These are phyloP conservation scores for Canariomyces notabilis DNA, from an alignment of 2,329 filamentous ascomycete species.

Conservation along the genomic window DNA sequence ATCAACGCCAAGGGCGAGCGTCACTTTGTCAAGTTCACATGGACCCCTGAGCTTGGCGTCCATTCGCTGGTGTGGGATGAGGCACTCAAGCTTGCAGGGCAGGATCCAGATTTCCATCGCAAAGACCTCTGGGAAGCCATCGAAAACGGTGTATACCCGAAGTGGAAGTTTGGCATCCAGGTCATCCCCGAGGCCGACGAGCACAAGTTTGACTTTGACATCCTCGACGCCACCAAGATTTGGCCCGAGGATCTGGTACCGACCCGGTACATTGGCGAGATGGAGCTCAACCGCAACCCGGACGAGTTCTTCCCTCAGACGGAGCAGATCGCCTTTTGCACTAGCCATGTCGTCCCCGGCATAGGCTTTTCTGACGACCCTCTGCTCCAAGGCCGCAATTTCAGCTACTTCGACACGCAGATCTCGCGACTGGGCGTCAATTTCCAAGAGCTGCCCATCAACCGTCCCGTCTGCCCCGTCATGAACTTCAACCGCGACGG, in stretches of 20 bases:
- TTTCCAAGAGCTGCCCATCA: conserved; percentile 73
- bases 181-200: conserved; percentile 65
- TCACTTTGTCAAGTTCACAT: conserved; percentile 74
- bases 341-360: conserved; percentile 71
- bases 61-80: conserved; percentile 28
- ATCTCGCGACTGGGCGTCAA: conserved; percentile 66
- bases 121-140: conserved; percentile 28
- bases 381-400: conserved; percentile 67
- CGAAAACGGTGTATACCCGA: conserved; percentile 24
- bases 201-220: conserved; percentile 78
- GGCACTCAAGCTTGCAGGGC: conserved; percentile 25
- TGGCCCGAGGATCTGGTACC: conserved; percentile 78
- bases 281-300: conserved; percentile 73
- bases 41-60: conserved; percentile 63
- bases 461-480: conserved; percentile 67
- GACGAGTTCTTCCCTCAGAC: conserved; percentile 80
- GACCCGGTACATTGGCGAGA: conserved; percentile 69
- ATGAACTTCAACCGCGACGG: conserved; percentile 76
- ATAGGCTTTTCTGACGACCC: conserved; percentile 75
- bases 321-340: conserved; percentile 80
- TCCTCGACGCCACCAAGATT: conserved; percentile 78
- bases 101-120: conserved; percentile 28
- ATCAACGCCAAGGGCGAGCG: conserved; percentile 63
- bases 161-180: conserved; percentile 57
- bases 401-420: conserved; percentile 63